Evolutionary conservation across 805 yeast species (phyloP), one percentile per base, ranked within the genome.

Genomic region (Pichia sporocuriosa): DNA sequence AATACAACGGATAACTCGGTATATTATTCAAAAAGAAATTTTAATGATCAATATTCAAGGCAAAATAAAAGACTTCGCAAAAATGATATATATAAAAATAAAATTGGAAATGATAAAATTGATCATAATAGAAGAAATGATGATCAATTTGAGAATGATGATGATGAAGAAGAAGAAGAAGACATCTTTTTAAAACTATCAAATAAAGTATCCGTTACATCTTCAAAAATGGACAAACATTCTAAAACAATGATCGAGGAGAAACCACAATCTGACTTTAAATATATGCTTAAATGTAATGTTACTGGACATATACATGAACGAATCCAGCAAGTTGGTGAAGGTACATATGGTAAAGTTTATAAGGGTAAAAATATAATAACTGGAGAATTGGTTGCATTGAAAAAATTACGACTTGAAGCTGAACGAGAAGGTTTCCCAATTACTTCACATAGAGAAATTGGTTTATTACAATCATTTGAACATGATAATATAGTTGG

Each of bases 291-390:
- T 22, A 37, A 41, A 41, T 35, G 39, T 33, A 27, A 33, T 8
- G 32, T 41, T 21, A 26, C 59, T 6, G 51, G 60, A 2, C 70
- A 70, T 11, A 57, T 74, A 2, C 87, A 83, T 59, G 81, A 81
- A 49, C 68, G 89, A 41, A 76, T 85, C 1, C 72, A 76, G 31
- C 97, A 93, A 57, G 97, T 93, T 5, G 98, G 98, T n/a, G 97
- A 93, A 63, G 98, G 98, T 9, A 93, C 97, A 0, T 93, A 93
- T 60, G 98, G 98, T 16, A 88, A 86, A 58, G 99, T 93, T 17
- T 88, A 84, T 66, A 87, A 88, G 57, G 96, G 96, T 0, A 69
- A 68, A 37, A 88, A 93, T 58, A 63, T 65, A 13, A 66, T 75
- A 5, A 85, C 96, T 0, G 71, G 75, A 2, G 78, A 75, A 44